Conservation (phyloP, 2,329 filamentous ascomycete species). For the Pyrenophora graminea region DNA sequence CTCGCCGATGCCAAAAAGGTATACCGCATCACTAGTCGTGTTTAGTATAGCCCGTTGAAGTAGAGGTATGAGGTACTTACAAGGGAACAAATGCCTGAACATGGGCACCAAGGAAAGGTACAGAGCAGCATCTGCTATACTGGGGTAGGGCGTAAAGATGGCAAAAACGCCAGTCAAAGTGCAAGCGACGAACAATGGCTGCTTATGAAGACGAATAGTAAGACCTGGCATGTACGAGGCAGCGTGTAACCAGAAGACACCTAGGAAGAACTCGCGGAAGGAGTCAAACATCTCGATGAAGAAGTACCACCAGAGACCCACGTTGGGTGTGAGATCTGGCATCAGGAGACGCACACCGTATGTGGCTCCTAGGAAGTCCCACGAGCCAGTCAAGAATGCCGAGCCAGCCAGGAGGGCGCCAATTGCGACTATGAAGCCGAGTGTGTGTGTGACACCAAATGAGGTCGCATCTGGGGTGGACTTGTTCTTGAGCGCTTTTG, state of each 20-base stretch:
- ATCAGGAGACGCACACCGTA: conserved; percentile 92
- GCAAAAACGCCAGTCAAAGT: conserved; percentile 87
- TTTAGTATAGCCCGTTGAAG: neutral
- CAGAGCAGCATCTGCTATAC: conserved; percentile 83
- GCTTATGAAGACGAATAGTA: conserved; percentile 77
- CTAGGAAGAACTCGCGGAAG: conserved; percentile 95
- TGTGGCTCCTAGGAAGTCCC: conserved; percentile 85
- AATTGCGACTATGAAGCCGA: conserved; percentile 55
- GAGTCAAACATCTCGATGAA: conserved; percentile 99
- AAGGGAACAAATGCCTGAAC: conserved; percentile 87
- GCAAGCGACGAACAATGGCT: conserved; percentile 83
- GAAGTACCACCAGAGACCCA: conserved; percentile 99
- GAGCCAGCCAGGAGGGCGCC: conserved; percentile 70
- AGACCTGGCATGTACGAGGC: conserved; percentile 86
- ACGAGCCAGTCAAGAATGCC: conserved; percentile 74
- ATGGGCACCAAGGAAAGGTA: conserved; percentile 83
- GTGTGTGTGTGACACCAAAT: conserved; percentile 62
- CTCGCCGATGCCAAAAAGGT: conserved; percentile 83
- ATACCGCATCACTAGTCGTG: conserved; percentile 77
- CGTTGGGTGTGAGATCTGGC: conserved; percentile 90
- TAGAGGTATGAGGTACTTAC: conserved; percentile 53
- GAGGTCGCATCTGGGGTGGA: conserved; percentile 35
- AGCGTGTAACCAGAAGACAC: conserved; percentile 96
- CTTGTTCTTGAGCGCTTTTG: conserved; percentile 34
- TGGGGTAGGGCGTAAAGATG: conserved; percentile 97